Conservation (phyloP, 345 rosid genomes). For the Erysimum cheiranthoides region DNA sequence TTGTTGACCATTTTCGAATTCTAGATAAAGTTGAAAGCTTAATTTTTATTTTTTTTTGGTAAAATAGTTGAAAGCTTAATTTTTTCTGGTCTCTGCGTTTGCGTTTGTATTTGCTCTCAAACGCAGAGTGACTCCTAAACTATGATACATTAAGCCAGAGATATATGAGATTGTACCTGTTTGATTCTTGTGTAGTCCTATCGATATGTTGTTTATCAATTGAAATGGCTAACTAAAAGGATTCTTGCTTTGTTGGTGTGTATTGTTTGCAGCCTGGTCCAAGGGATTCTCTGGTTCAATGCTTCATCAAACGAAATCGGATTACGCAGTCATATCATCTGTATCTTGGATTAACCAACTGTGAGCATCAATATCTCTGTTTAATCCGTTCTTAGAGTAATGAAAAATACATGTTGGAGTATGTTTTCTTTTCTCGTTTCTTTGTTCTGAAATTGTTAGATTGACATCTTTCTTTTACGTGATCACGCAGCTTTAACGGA, state of each 20-base stretch:
- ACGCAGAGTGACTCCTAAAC: background rate
- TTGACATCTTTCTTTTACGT: constrained; percentile 7
- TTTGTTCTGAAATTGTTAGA: background rate
- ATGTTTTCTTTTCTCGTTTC: background rate
- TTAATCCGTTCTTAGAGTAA: background rate
- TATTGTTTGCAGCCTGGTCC: constrained; percentile 76
- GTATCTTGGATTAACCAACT: constrained; percentile 66
- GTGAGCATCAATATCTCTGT: constrained; percentile 47
- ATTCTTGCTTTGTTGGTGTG: constrained; percentile 13
- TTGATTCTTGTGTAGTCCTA: constrained; percentile 10
- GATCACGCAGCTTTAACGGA: constrained; percentile 70
- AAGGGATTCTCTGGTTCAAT: constrained; percentile 61
- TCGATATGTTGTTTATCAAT: background rate
- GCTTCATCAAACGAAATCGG: constrained; percentile 68
- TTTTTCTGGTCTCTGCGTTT: constrained; percentile 20
- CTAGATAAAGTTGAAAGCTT: background rate
- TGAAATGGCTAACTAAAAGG: background rate
- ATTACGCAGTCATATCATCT: constrained; percentile 62
- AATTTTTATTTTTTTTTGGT: too few relatives aligned
- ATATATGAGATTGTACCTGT: background rate
- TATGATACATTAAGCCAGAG: constrained; percentile 1
- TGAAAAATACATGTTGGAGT: background rate
- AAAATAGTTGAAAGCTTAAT: background rate
- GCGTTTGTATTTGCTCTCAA: constrained; percentile 14
- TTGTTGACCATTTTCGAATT: constrained; percentile 16